Conservation (phyloP, 2,329 filamentous ascomycete species). For the Alternaria conjuncta region DNA sequence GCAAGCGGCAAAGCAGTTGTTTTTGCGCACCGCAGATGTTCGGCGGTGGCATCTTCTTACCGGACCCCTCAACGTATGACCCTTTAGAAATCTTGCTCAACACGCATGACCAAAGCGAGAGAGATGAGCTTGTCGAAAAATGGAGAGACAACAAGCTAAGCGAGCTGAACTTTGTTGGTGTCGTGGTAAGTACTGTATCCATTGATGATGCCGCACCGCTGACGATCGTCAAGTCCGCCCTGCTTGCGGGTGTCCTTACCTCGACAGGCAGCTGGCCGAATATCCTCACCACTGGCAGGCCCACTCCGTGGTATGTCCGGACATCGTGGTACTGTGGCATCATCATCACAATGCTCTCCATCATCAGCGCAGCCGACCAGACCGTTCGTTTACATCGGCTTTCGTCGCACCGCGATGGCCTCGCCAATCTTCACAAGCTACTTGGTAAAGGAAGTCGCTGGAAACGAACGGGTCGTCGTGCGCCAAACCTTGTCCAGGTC, state of each 20-base stretch:
- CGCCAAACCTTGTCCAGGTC: constrained; percentile 35
- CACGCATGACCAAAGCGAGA: constrained; percentile 36
- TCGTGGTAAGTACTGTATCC: constrained; percentile 40
- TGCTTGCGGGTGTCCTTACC: constrained; percentile 49
- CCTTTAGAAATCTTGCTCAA: constrained; percentile 49
- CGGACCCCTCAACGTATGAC: constrained; percentile 42
- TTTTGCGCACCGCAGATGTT: constrained; percentile 31
- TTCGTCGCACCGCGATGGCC: constrained; percentile 50
- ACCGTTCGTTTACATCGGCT: constrained; percentile 52
- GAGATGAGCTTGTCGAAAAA: constrained; percentile 43
- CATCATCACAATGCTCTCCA: constrained; percentile 58
- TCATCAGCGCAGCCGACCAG: constrained; percentile 54
- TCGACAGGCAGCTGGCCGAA: constrained; percentile 54
- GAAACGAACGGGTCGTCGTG: constrained; percentile 20
- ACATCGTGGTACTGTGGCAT: constrained; percentile 53
- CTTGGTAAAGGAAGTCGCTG: constrained; percentile 31
- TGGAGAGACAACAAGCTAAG: constrained; percentile 50
- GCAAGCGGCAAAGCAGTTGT: constrained; percentile 3
- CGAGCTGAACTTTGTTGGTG: constrained; percentile 51
- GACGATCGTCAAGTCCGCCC: constrained; percentile 33
- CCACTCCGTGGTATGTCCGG: constrained; percentile 50
- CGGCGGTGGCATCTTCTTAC: constrained; percentile 41
- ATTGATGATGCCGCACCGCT: not conserved
- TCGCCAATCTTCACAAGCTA: constrained; percentile 43
- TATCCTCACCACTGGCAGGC: constrained; percentile 45